Percentiles rank a stretch among this genome's conserved stretches.
Conservation (phyloP, 441 rosid species). For the Populus hybrid region DNA sequence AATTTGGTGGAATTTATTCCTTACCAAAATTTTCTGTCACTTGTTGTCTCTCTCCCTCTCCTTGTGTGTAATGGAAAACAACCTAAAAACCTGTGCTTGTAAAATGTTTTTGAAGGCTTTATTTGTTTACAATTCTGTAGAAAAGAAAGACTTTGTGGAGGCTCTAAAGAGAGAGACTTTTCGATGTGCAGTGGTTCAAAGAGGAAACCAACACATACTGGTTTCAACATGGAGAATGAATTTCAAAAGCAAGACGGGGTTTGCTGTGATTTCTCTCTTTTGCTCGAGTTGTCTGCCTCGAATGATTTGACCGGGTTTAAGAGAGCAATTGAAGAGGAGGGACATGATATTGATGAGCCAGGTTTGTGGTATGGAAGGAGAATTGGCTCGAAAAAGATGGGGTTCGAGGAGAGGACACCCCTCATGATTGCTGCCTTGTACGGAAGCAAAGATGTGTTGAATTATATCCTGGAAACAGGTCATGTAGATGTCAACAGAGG, state of each 20-base stretch:
- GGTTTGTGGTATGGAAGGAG: slow-evolving; percentile 61
- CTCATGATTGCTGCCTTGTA: slow-evolving; percentile 51
- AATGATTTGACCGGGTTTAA: slow-evolving; percentile 61
- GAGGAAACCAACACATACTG: slow-evolving; percentile 28
- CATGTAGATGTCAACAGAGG: slow-evolving; percentile 30
- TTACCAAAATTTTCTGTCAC: neutral
- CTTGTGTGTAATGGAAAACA: slow-evolving; percentile 7
- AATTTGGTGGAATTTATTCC: neutral
- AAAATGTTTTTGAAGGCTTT: slow-evolving; percentile 15
- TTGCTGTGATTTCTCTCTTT: slow-evolving; percentile 35
- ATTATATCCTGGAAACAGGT: slow-evolving; percentile 35
- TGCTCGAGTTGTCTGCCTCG: slow-evolving; percentile 66
- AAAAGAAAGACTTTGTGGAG: slow-evolving; percentile 15
- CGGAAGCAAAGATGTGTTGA: slow-evolving; percentile 52
- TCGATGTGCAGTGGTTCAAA: slow-evolving; percentile 49
- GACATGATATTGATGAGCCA: slow-evolving; percentile 48
- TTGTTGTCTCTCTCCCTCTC: neutral
- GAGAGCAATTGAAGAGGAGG: slow-evolving; percentile 52
- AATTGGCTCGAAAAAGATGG: slow-evolving; percentile 39
- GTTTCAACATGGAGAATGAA: slow-evolving; percentile 38
- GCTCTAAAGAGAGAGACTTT: slow-evolving; percentile 1
- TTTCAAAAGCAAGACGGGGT: slow-evolving; percentile 29
- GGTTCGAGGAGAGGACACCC: slow-evolving; percentile 39
- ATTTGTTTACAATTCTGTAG: slow-evolving; percentile 29
- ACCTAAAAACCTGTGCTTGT: neutral